These are phyloP conservation scores for Trametes maxima DNA, from an alignment of 768 basidiomycete species.

Conservation along the genomic window DNA sequence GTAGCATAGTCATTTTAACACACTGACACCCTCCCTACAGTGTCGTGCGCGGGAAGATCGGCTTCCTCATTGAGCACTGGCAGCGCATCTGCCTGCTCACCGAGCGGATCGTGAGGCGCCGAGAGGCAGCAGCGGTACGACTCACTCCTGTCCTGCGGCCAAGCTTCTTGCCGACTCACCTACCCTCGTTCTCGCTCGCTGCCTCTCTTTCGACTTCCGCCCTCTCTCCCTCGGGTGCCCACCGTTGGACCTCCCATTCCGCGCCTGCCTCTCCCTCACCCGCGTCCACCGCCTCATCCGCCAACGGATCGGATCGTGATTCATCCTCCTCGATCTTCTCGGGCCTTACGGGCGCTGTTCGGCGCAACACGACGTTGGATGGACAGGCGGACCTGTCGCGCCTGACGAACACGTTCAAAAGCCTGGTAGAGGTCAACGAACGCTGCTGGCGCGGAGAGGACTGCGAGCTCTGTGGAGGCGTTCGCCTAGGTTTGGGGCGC, in stretches of 20 bases:
- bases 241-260: constrained; percentile 6
- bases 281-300: constrained; percentile 31
- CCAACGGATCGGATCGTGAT: constrained; percentile 28
- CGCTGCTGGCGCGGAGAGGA: constrained; percentile 84
- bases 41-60: constrained; percentile 74
- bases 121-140: constrained; percentile 92
- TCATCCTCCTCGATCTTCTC: constrained; percentile 31
- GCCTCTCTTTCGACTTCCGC: constrained; percentile 41
- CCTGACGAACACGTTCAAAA: constrained; percentile 79
- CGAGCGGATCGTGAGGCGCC: constrained; percentile 87
- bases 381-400: constrained; percentile 81
- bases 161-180: constrained; percentile 69
- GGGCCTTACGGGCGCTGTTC: constrained; percentile 16
- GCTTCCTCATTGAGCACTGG: constrained; percentile 85
- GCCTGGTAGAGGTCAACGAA: constrained; percentile 76
- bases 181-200: constrained; percentile 49
- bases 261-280: constrained; percentile 37
- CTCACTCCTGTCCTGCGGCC: constrained; percentile 55
- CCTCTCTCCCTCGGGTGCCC: constrained; percentile 29
- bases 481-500: constrained; percentile 68
- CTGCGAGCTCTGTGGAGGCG: constrained; percentile 79
- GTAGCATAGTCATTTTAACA: background rate
- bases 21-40: constrained; percentile 40
- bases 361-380: constrained; percentile 20
- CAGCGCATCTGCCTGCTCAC: constrained; percentile 84